Base-by-base conservation (phyloP, 495 filamentous ascomycete species). In the Penicillium longicatenatum region DNA sequence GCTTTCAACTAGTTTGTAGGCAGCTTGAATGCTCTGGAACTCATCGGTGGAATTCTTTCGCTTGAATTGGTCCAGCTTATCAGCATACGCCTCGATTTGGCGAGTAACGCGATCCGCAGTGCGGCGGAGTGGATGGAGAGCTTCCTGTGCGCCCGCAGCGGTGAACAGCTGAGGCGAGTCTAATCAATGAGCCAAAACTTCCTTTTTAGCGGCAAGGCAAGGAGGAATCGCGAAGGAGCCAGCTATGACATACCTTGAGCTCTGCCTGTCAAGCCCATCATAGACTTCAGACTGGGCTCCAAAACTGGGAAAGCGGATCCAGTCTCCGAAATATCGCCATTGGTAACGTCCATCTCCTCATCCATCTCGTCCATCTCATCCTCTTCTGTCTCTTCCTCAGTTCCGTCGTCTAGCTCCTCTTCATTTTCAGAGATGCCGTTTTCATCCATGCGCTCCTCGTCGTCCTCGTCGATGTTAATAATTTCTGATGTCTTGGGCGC, bases 71-170 rank as follows among this genome's bases (percentile, higher is more conserved):
- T 88, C 86, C n/a, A 89, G 72, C 58, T 77, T 77, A 56, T 85
- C 79, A n/a, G 86, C 86, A 59, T 89, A 89, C 20, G 76, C 77
- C 62, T 88, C 82, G 49, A 88, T 82, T 63, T 89, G 85, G 51
- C 79, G 79, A 50, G 82, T 83, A 39, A 86, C 80, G 6, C 83
- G 80, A 56, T 86, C 83, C 50, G 82, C 83, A 19, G 82, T 80
- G n/a, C 73, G 73, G 61, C 78, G 81, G 57, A 86, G 75, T 46
- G 83, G 82, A 45, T 81, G 78, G 33, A 86, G 66, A 17, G 74
- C 79, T 70, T 81, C 68, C 43, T 80, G 76, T 21, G 78, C 74
- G 52, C 79, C 75, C 9, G 74, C 72, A 8, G 77, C 74, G n/a
- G 79, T 81, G 35, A 79, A 80, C n/a, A 79, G 64, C 31, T 75